Conservation (phyloP, 208 protist genomes). For the Wallacemonas collosoma region DNA sequence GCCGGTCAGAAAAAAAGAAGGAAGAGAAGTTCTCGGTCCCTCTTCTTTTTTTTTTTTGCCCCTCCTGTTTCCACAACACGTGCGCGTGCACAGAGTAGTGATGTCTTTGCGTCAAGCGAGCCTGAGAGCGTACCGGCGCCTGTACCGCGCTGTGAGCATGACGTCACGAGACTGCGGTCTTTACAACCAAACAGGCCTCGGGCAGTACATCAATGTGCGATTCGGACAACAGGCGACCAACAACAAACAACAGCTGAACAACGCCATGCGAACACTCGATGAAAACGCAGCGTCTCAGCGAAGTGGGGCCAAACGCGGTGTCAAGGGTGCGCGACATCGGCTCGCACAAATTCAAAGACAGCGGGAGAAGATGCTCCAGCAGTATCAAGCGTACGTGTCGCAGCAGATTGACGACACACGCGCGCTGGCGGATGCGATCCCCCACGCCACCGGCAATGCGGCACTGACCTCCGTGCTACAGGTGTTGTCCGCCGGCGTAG, state of each 20-base stretch:
- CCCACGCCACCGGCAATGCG: constrained; percentile 39
- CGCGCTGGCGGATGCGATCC: constrained; percentile 35
- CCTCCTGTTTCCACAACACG: background rate
- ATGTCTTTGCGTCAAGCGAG: constrained; percentile 57
- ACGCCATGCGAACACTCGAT: constrained; percentile 25
- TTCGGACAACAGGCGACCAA: constrained; percentile 42
- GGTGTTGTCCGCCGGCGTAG: constrained; percentile 68
- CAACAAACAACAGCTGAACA: constrained; percentile 37
- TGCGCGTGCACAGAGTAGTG: background rate
- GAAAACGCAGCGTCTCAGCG: background rate
- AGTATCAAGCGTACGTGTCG: constrained; percentile 62
- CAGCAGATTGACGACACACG: constrained; percentile 49
- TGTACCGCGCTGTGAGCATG: constrained; percentile 38
- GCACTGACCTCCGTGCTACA: constrained; percentile 76
- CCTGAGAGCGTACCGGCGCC: constrained; percentile 51
- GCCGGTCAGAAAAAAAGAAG: too few relatives aligned
- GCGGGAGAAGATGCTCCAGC: constrained; percentile 33
- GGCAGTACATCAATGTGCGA: constrained; percentile 47
- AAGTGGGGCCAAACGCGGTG: background rate
- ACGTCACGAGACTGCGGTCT: constrained; percentile 48
- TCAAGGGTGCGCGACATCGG: background rate
- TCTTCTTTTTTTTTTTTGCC: background rate
- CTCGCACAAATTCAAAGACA: constrained; percentile 3
- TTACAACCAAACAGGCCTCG: constrained; percentile 45
- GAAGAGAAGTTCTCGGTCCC: too few relatives aligned